Evolutionary conservation across 441 rosid genomes (phyloP), one percentile per base, ranked within the genome.

Genomic region (Euphorbia celastroides): DNA sequence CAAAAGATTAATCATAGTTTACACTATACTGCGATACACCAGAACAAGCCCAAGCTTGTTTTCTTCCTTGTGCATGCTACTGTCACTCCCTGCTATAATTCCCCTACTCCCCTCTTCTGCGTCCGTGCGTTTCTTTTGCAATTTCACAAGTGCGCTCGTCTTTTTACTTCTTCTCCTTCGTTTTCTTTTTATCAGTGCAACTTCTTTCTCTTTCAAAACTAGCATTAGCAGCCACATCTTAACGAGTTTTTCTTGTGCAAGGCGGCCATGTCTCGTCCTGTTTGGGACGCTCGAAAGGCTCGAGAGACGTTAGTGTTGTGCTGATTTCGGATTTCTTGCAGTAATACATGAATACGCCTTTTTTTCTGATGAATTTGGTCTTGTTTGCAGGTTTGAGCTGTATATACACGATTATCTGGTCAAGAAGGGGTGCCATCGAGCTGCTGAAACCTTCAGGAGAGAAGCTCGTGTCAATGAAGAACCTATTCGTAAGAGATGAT

Each of bases 341-440:
- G 10, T 22, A 4, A 36, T 36, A 36, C 12, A 36, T 36, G 12
- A 36, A 9, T 9, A 2, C 8, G 12, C 42, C 8, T 0, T 19
- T 64, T 26, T 20, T 7, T 31, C 23, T 26, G 3, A 4, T 26
- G n/a, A 17, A 57, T 31, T 51, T 23, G 57, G 42, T 19, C 28
- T 19, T 23, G 28, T 11, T 57, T 28, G 17, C 70, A 85, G 89
- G 80, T 48, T 85, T 62, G 80, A 85, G 20, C 73, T 70, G 63
- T 85, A 82, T 75, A 61, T 85, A 77, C 81, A 77, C 42, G 89
- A 85, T 78, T 85, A 85, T 70, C 48, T 85, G 65, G 65, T 76
- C 69, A 82, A 79, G 76, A 74, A 71, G 62, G 78, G 82, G 19
- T 57, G 79, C 76, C 74, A 78, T 57, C 57, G 27, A 41, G 79